Base-by-base conservation (phyloP, 768 basidiomycete genomes). In the Leucosporidium yakuticum region DNA sequence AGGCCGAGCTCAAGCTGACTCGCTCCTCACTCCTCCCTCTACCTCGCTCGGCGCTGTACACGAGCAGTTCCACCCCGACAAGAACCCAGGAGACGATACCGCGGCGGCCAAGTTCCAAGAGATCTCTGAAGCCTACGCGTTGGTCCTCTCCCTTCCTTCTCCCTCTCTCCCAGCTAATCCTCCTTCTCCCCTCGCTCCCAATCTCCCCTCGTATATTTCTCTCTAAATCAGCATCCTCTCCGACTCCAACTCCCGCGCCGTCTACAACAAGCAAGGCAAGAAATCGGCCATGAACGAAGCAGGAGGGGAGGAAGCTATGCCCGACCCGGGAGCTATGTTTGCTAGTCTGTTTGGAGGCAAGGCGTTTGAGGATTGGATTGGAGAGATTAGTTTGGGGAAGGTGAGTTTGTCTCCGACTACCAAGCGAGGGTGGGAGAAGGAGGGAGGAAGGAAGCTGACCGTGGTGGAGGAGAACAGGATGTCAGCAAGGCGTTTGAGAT, bases 91-190 rank as follows among this genome's bases (percentile, higher is more conserved):
- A 6, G 84, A 86, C n/a, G 91, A 21, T 4, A 50, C 91, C 75
- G 96, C 95, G 1, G 92, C 93, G 77, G 88, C 90, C 78, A 93
- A 87, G 81, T 99, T 99, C 82, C 95, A 97, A 80, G 90, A 96
- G 56, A 90, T 99, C 76, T 62, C 91, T 77, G 93, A 95, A 85
- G 95, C 95, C 62, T 98, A 97, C 78, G 91, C 94, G 68, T 60
- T 2, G n/a, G 63, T 79, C 77, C 80, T 78, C 88, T 49, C 85
- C 91, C 57, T 84, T 85, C 0, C 56, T 27, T 53, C 36, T 39
- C 14, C 56, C 25, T 56, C 9, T 50, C 34, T 55, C 67, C 48
- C 64, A 44, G 14, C 19, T 21, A 32, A 57, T 29, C 62, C 21
- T 15, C 29, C 34, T 20, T 17, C 9, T n/a, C 7, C 23, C 14